Evolutionary conservation across 2,329 filamentous ascomycete genomes (phyloP).

Genomic region (Didymellaceae sp.): DNA sequence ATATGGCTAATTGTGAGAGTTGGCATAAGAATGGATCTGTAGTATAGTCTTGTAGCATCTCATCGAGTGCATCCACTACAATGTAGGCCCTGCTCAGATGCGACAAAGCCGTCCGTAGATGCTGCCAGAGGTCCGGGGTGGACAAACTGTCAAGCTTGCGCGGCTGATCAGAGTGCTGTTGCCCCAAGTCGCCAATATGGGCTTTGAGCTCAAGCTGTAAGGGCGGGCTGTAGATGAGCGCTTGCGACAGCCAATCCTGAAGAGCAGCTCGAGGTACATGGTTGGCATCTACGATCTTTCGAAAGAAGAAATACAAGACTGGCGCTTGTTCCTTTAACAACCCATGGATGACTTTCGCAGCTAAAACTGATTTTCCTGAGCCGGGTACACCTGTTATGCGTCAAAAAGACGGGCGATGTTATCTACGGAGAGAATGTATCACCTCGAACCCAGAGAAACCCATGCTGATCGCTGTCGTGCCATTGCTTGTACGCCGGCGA

Average conservation of each 20-base stretch:
- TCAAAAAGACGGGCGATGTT: not conserved
- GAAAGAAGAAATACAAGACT: slow-evolving; percentile 49
- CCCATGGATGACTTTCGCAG: not conserved
- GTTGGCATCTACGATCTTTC: slow-evolving; percentile 47
- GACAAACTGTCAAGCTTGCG: not conserved
- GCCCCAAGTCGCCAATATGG: not conserved
- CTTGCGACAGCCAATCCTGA: slow-evolving; percentile 45
- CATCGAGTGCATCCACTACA: slow-evolving; percentile 56
- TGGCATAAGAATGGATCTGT: slow-evolving; percentile 39
- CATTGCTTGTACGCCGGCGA: slow-evolving; percentile 15
- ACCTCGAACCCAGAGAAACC: slow-evolving; percentile 31
- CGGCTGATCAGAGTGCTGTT: not conserved
- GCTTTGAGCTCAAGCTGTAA: slow-evolving; percentile 32
- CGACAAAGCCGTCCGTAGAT: not conserved
- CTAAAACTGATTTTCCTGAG: not conserved
- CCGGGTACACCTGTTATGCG: slow-evolving; percentile 40
- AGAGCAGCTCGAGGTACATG: slow-evolving; percentile 31
- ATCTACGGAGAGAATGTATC: not conserved
- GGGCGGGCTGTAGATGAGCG: slow-evolving; percentile 34
- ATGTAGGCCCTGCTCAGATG: slow-evolving; percentile 41
- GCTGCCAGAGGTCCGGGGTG: not conserved
- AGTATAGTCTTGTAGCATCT: slow-evolving; percentile 52
- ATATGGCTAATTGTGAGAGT: slow-evolving; percentile 44
- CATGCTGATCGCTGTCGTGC: slow-evolving; percentile 15
- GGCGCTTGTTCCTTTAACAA: not conserved